Evolutionary conservation across 352 stramenopile species (phyloP), one percentile per base, ranked within the genome.

Genomic region (Globisporangium paddicum): DNA sequence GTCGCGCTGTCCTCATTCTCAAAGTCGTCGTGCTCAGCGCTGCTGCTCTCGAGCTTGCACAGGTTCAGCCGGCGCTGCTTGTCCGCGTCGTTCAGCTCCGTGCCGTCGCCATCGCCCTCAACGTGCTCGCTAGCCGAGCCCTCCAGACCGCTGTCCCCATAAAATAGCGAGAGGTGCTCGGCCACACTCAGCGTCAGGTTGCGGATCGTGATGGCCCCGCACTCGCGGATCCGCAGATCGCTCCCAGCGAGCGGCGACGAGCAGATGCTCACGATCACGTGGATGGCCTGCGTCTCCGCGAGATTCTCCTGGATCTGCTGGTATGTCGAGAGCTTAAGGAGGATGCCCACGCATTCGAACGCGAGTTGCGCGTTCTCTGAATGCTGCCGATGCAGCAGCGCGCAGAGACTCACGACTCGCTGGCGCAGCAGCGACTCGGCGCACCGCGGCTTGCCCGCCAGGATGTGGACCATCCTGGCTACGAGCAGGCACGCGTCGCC

Each of bases 151-250:
- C 40, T 38, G 11, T 78, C 66, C 8, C 71, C 67, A 26, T 90
- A 86, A 46, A 89, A 88, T 10, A 80, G 54, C 5, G 75, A 63
- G 2, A 81, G 58, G 21, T 88, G 77, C 42, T 91, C 81, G 0
- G 67, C 75, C 6, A 89, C 75, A 42, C 75, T 72, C 3, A 91
- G 61, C n/a, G 81, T 83, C 19, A 91, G 67, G 37, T 91, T 91
- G 6, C 81, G 73, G 26, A 91, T 88, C 0, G 75, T 61, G 19
- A 85, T 73, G 2, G 71, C 73, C 3, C 78, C 81, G 23, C 76
- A 85, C 21, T 82, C 75, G 2, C 77, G 75, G 30, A 89, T 76
- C 1, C 71, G 63, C 13, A 69, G 5, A 32, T 79, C 68, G 1
- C 9, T 34, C 1, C 28, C 28, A 0, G 60, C 55, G 13, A 46